Evolutionary conservation across 495 filamentous ascomycete species (phyloP).

Genomic region (Tuber borchii): DNA sequence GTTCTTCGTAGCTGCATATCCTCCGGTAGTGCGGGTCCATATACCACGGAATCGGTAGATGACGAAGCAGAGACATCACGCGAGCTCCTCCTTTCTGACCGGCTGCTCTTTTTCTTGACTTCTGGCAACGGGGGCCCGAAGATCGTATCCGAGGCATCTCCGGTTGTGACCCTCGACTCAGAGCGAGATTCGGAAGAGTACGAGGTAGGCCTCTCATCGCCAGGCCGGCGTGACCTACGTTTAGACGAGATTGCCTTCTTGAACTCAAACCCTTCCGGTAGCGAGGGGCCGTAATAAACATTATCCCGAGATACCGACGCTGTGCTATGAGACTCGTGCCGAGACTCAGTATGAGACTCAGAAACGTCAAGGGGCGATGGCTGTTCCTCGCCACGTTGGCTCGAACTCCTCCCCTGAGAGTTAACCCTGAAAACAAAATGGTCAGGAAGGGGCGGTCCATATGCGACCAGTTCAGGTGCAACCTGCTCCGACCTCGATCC

Average conservation of each 20-base stretch:
- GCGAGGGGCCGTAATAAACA: constrained; percentile 14
- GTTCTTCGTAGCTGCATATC: neutral
- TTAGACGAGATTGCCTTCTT: neutral
- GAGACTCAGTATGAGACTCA: neutral
- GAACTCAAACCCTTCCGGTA: constrained; percentile 6
- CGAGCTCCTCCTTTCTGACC: neutral
- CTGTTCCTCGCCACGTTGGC: neutral
- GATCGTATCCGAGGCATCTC: neutral
- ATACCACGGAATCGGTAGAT: neutral
- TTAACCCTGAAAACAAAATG: neutral
- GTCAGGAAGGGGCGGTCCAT: neutral
- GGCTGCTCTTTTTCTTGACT: neutral
- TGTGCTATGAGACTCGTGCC: neutral
- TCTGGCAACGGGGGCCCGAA: neutral
- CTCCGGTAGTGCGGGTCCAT: neutral
- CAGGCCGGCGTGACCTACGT: neutral
- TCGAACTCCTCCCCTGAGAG: neutral
- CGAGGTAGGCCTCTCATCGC: neutral
- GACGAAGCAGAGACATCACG: neutral
- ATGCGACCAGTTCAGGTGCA: neutral
- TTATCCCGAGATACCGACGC: neutral
- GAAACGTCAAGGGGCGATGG: neutral
- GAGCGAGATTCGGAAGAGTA: neutral
- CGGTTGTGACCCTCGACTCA: neutral
- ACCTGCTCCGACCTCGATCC: neutral